Base-by-base conservation (phyloP, 768 basidiomycete species). In the Neoboletus subvelutipes region DNA sequence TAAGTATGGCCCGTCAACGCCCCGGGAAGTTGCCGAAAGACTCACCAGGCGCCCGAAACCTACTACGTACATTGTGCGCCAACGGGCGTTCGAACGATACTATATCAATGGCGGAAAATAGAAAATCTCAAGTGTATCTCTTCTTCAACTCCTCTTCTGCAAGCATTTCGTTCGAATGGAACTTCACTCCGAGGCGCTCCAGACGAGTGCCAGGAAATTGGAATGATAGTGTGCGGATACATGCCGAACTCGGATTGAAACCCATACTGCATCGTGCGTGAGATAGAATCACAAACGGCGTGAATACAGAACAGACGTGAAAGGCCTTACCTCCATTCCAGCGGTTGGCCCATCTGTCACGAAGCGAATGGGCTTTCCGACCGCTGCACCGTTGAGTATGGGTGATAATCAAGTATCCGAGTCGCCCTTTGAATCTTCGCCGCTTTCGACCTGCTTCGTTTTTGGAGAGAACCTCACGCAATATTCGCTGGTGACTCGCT, bases 191-290 rank as follows among this genome's bases (percentile, higher is more conserved):
- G 9, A 71, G 57, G n/a, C 57, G 58, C n/a, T 63, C 62, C 50
- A 71, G 52, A 42, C 63, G 69, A 40, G 62, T 64, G 52, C 70
- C 71, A 0, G 70, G 68, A n/a, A n/a, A n/a, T n/a, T n/a, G n/a
- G n/a, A 36, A 68, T 57, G 20, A 40, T 13, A 1, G 56, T 22
- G 26, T 62, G 37, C 3, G 51, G 45, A 48, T 66, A 68, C 28
- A 69, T 37, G 31, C 66, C 67, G 26, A 67, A 54, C 49, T 69
- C 71, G 17, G 63, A 65, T 43, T 67, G 69, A 31, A 61, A 63
- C 3, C 28, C 57, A 17, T 58, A 70, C 69, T 70, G 26, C 12
- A 26, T 40, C 20, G 34, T 22, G 33, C 1, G 24, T 45, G 53
- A 58, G 37, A 45, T 33, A 22, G 20, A 8, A 42, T 47, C 15